Base-by-base conservation (phyloP, 768 basidiomycete genomes). In the Phanerodontia chrysosporium region DNA sequence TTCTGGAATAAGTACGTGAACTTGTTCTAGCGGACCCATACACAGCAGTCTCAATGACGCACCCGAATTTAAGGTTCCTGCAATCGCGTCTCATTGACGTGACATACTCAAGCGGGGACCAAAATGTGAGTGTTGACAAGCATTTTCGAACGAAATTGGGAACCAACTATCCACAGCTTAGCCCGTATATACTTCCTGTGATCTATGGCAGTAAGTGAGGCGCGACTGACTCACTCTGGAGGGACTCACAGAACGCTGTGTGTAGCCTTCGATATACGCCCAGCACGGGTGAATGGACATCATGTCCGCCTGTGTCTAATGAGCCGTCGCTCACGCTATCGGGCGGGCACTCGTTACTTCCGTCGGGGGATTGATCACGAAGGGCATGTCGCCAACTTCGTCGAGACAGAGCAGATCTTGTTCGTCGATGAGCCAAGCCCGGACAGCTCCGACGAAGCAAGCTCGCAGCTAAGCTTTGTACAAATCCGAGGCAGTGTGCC, bases 281-380 rank as follows among this genome's bases (percentile, higher is more conserved):
- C 86, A 7, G 76, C 85, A 16, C 80, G 84, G 62, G 78, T 96
- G 64, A 89, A 92, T 67, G 86, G 88, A 13, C 84, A 86, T 57
- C 83, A 87, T 60, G 77, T 98, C 69, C 85, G 90, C 48, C 79
- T 98, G 63, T 86, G 84, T 65, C 85, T 99, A 66, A 89, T 98
- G 65, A 95, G 95, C 64, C 88, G 97, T 28, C 90, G 95, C 54
- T 95, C 93, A 12, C 90, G 97, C 22, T 90, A 89, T 75, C 86
- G 96, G 58, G 93, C 97, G 28, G 97, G 97, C 5, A 98, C 97
- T 14, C 91, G 97, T 51, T 98, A 96, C 80, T 97, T 98, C 76
- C 84, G 93, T 21, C 87, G 97, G 49, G 97, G 97, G 4, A 81
- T 99, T 64, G 95, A 98, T 71, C 76, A 83, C 21, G 78, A 89